Evolutionary conservation across 192 early-diverging fungal genomes (phyloP).

Genomic region (Radiomyces spectabilis): DNA sequence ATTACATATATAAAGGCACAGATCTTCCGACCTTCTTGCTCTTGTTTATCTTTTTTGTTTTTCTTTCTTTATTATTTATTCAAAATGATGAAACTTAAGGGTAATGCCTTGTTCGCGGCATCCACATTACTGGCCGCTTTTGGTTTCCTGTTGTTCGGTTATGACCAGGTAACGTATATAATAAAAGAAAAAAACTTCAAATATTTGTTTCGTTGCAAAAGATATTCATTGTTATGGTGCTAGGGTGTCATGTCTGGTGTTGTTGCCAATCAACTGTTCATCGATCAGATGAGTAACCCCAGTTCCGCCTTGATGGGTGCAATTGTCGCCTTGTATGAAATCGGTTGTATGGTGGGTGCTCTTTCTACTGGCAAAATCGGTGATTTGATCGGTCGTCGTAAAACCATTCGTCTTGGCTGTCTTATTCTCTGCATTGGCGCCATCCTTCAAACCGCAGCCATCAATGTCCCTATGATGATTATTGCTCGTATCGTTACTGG

Average conservation of each 20-base stretch:
- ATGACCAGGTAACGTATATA: constrained; percentile 20
- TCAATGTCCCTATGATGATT: constrained; percentile 25
- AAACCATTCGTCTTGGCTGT: constrained; percentile 23
- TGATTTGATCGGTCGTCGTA: constrained; percentile 22
- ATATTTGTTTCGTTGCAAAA: not conserved
- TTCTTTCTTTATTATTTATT: not conserved
- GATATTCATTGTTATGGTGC: not conserved
- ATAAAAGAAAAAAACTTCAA: not conserved
- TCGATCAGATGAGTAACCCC: constrained; percentile 15
- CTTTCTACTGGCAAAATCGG: constrained; percentile 18
- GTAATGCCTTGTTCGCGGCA: constrained; percentile 48
- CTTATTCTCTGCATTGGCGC: constrained; percentile 24
- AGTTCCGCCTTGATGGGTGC: constrained; percentile 22
- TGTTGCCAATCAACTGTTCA: constrained; percentile 13
- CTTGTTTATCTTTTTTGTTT: not conserved
- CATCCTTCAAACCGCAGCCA: constrained; percentile 16
- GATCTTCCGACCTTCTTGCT: not conserved
- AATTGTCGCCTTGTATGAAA: constrained; percentile 30
- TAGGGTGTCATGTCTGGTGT: constrained; percentile 30
- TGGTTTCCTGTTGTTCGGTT: constrained; percentile 30
- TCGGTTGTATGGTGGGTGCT: constrained; percentile 29
- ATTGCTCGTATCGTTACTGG: constrained; percentile 30
- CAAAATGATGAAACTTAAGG: constrained; percentile 15
- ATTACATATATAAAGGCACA: not conserved
- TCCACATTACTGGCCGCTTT: constrained; percentile 36